Conservation (phyloP, 768 basidiomycete species). For the Suillus bovinus region DNA sequence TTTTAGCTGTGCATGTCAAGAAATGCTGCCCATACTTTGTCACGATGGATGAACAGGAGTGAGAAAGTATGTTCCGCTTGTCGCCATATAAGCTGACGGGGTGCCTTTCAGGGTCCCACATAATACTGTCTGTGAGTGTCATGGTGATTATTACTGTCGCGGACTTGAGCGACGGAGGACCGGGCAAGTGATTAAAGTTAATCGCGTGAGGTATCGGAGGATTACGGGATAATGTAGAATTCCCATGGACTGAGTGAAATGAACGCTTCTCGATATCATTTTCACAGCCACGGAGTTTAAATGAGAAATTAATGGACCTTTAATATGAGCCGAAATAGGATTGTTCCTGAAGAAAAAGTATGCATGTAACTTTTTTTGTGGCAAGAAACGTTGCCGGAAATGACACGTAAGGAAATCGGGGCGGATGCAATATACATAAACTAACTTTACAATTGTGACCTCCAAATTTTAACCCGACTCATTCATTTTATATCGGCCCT, state of each 20-base stretch:
- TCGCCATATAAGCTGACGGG: neutral
- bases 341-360: conserved; percentile 9
- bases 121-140: too few species aligned
- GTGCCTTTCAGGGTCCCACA: too few species aligned
- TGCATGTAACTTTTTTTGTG: neutral
- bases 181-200: neutral
- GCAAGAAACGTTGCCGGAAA: too few species aligned
- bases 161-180: neutral
- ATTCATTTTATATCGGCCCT: conserved; percentile 3
- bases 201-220: neutral
- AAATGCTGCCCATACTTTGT: neutral
- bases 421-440: neutral
- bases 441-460: neutral
- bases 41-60: neutral
- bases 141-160: neutral
- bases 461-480: conserved; percentile 3
- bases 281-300: conserved; percentile 17
- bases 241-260: conserved; percentile 11
- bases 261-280: conserved; percentile 14
- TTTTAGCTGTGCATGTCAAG: too few species aligned
- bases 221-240: conserved; percentile 4
- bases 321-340: conserved; percentile 4
- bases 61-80: neutral
- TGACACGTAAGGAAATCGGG: conserved; percentile 10
- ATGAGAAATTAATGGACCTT: conserved; percentile 12